Percentiles rank a stretch among this genome's conserved stretches.
These are phyloP conservation scores for Beauveria pseudobassiana DNA, from an alignment of 2,329 filamentous ascomycete genomes.

Conservation along the genomic window DNA sequence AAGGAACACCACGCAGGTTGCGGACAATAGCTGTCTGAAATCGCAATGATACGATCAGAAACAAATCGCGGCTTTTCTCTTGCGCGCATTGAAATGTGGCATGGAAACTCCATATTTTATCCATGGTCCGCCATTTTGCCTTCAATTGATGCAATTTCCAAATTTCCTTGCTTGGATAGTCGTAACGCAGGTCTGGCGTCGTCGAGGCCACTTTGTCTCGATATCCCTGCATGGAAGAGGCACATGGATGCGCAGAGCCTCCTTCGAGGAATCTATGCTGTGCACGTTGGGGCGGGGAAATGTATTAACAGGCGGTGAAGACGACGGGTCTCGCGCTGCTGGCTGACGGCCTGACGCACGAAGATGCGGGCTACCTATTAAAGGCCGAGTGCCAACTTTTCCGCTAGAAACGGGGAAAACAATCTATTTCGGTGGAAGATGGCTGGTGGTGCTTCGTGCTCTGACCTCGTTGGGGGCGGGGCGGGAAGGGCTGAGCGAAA, in stretches of 20 bases:
- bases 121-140: neutral
- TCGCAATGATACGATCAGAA: neutral
- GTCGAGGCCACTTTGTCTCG: neutral
- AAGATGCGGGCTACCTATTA: neutral
- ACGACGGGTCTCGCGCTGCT: neutral
- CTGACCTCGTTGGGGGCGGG: conserved; percentile 5
- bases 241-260: conserved; percentile 2
- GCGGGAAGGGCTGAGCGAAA: neutral
- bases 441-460: conserved; percentile 1
- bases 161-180: too few relatives aligned
- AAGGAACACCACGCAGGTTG: neutral
- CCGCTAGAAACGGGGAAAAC: too few relatives aligned
- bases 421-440: neutral
- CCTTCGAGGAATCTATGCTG: neutral
- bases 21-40: neutral
- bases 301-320: neutral
- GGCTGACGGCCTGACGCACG: neutral
- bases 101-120: neutral
- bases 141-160: too few relatives aligned
- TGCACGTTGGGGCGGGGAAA: neutral
- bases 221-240: neutral
- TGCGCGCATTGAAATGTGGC: neutral
- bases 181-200: neutral
- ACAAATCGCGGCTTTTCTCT: neutral
- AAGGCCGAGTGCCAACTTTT: too few relatives aligned